A percentile compares a stretch with the other conserved stretches of the same genome.
These are phyloP conservation scores for Corchorus olitorius DNA, from an alignment of 345 rosid genomes.

Conservation along the genomic window DNA sequence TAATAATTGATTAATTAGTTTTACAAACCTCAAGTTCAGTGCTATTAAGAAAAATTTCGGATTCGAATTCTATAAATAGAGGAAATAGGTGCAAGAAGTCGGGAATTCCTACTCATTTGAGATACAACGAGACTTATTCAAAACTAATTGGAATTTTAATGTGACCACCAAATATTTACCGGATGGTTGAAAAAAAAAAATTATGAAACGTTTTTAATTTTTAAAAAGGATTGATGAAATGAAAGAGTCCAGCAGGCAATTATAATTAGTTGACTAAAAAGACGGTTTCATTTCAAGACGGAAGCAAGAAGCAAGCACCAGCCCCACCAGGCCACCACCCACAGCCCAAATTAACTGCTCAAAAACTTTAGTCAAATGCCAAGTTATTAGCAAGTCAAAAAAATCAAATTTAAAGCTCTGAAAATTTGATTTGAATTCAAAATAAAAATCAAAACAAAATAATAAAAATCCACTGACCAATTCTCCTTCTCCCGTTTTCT, in stretches of 20 bases:
- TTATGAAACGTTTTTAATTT: too few relatives aligned
- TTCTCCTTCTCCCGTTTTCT: neutral
- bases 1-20: too few relatives aligned
- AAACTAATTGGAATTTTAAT: too few relatives aligned
- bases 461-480: neutral
- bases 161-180: too few relatives aligned
- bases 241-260: neutral
- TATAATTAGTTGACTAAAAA: neutral
- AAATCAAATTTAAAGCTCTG: neutral
- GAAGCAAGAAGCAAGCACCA: neutral
- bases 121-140: too few relatives aligned
- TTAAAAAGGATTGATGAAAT: too few relatives aligned
- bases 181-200: too few relatives aligned
- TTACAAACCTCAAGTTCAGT: too few relatives aligned
- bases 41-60: too few relatives aligned
- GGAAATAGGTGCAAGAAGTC: too few relatives aligned
- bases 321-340: neutral
- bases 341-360: neutral
- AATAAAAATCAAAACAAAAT: neutral
- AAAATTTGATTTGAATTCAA: neutral
- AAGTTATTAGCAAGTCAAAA: neutral
- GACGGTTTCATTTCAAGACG: neutral
- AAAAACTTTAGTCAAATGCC: neutral
- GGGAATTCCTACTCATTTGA: too few relatives aligned
- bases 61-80: too few relatives aligned